Evolutionary conservation across 176 grass and related monocot genomes (phyloP).

Genomic region (Paspalum vaginatum): DNA sequence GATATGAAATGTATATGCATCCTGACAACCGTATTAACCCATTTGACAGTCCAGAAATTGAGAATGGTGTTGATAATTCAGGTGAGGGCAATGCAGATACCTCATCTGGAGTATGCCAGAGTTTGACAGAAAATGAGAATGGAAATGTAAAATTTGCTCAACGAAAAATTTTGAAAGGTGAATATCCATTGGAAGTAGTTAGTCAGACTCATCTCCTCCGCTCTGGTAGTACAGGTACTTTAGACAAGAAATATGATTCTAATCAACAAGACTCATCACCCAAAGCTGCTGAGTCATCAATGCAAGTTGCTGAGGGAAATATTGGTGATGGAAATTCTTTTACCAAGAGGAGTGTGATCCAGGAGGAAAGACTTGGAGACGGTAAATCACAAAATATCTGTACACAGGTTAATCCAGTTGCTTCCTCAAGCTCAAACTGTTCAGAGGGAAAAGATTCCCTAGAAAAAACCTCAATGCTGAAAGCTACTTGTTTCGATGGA

Average conservation of each 20-base stretch:
- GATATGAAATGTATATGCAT: constrained; percentile 3
- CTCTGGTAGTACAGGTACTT: constrained; percentile 25
- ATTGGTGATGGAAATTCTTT: constrained; percentile 40
- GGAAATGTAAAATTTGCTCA: constrained; percentile 23
- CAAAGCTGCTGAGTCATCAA: constrained; percentile 5
- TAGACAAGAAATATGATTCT: constrained; percentile 20
- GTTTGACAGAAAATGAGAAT: constrained; percentile 30
- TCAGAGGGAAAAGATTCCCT: not conserved
- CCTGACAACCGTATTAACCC: constrained; percentile 12
- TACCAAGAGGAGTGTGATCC: constrained; percentile 22
- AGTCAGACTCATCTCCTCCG: constrained; percentile 25
- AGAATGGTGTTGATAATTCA: not conserved
- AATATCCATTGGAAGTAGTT: constrained; percentile 11
- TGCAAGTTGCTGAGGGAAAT: constrained; percentile 25
- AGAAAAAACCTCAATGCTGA: not conserved
- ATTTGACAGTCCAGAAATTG: constrained; percentile 19
- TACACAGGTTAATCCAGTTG: not conserved
- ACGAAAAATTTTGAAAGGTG: constrained; percentile 35
- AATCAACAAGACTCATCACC: constrained; percentile 1
- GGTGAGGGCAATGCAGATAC: constrained; percentile 27
- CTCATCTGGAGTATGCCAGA: constrained; percentile 15
- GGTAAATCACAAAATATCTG: constrained; percentile 24
- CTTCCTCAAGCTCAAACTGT: constrained; percentile 19
- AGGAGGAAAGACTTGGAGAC: constrained; percentile 40
- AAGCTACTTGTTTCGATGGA: constrained; percentile 32